Conservation (phyloP, 75 land plant species). For the Sequoiadendron giganteum region DNA sequence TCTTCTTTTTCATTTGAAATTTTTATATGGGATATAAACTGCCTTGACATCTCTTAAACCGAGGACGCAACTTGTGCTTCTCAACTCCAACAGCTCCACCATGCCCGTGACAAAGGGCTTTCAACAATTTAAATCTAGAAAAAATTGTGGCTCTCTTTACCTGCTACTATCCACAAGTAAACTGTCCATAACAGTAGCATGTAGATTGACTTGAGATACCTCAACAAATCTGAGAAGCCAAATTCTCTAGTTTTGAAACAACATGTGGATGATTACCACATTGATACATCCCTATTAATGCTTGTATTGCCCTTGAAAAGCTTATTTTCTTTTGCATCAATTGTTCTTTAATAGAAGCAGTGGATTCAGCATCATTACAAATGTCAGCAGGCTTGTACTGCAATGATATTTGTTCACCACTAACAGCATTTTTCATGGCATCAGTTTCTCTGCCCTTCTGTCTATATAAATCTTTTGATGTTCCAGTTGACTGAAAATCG, state of each 20-base stretch:
- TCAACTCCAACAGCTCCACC: background rate
- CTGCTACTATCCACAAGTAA: background rate
- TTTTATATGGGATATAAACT: background rate
- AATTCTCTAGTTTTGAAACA: constrained; percentile 34
- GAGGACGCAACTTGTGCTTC: background rate
- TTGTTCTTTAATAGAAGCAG: background rate
- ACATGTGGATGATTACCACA: constrained; percentile 18
- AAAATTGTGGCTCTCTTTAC: background rate
- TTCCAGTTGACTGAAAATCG: background rate
- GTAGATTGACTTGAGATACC: background rate
- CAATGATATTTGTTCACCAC: background rate
- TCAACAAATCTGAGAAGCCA: constrained; percentile 7
- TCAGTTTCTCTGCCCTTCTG: background rate
- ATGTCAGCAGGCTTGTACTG: background rate
- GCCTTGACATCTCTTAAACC: background rate
- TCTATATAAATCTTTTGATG: background rate
- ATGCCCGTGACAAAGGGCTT: background rate
- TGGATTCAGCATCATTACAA: background rate
- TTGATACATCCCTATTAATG: constrained; percentile 33
- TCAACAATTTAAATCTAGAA: background rate
- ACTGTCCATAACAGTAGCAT: background rate
- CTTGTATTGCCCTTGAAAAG: constrained; percentile 29
- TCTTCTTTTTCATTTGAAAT: background rate
- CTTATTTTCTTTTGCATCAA: constrained; percentile 29
- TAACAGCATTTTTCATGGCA: background rate